Conservation (phyloP, 2,329 filamentous ascomycete genomes). For the Colletotrichum noveboracense region DNA sequence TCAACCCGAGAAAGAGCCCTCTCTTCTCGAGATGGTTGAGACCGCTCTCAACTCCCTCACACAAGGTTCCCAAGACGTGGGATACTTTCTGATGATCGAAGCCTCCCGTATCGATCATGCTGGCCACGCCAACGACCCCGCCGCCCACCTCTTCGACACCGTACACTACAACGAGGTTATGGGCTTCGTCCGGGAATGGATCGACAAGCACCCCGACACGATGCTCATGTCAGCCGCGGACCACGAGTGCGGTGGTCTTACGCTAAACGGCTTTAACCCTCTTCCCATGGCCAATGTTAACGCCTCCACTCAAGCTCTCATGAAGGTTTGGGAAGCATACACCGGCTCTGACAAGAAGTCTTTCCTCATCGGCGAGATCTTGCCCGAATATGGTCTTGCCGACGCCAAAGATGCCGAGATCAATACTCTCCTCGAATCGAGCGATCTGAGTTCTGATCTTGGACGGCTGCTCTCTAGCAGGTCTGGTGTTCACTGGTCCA, state of each 20-base stretch:
- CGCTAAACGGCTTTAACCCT: constrained; percentile 41
- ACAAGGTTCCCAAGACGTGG: constrained; percentile 31
- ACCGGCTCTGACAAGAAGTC: constrained; percentile 31
- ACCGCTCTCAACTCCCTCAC: constrained; percentile 41
- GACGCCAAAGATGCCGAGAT: constrained; percentile 33
- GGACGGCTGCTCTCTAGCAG: constrained; percentile 29
- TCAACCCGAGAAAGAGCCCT: constrained; percentile 38
- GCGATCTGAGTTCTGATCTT: constrained; percentile 30
- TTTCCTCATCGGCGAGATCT: constrained; percentile 31
- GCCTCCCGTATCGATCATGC: constrained; percentile 42
- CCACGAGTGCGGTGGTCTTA: constrained; percentile 44
- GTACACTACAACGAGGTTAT: constrained; percentile 45
- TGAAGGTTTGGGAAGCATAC: constrained; percentile 29
- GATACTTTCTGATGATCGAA: constrained; percentile 46
- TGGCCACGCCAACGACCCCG: constrained; percentile 58
- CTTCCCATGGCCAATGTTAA: constrained; percentile 31
- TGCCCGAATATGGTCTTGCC: constrained; percentile 35
- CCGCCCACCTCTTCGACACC: constrained; percentile 52
- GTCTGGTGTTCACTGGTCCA: constrained; percentile 29
- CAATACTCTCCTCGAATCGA: constrained; percentile 29
- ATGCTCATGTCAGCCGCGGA: constrained; percentile 44
- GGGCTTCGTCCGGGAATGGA: constrained; percentile 40
- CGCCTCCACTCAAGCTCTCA: constrained; percentile 35
- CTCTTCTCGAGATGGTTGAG: constrained; percentile 43
- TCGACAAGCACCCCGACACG: constrained; percentile 41